Evolutionary conservation across 345 rosid species (phyloP).

Genomic region (Lenwebbia sp.): DNA sequence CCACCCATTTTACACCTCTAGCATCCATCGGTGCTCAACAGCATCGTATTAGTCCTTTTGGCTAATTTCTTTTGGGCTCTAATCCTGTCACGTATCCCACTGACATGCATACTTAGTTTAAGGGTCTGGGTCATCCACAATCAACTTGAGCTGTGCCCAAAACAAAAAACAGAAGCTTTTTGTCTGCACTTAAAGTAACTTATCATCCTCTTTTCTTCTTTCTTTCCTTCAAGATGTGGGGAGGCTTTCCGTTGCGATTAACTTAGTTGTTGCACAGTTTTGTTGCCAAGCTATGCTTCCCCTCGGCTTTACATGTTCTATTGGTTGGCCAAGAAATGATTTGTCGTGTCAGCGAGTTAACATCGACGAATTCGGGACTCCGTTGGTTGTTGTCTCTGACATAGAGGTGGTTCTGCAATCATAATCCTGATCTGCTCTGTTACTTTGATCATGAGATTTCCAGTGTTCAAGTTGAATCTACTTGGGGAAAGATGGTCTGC

Average conservation of each 20-base stretch:
- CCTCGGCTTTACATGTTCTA: not conserved
- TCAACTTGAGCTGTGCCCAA: not conserved
- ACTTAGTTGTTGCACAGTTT: not conserved
- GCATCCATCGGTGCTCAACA: no score
- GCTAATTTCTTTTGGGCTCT: constrained; percentile 1
- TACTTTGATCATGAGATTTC: constrained; percentile 7
- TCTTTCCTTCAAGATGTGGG: not conserved
- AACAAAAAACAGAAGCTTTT: constrained; percentile 1
- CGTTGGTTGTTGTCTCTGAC: not conserved
- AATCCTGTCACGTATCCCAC: constrained; percentile 21
- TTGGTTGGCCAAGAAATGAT: not conserved
- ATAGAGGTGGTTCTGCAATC: not conserved
- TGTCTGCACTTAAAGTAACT: constrained; percentile 13
- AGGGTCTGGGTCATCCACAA: constrained; percentile 29
- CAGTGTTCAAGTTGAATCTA: not conserved
- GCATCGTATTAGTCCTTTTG: constrained; percentile 15
- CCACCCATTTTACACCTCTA: no score
- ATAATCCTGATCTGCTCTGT: constrained; percentile 16
- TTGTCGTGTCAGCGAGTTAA: not conserved
- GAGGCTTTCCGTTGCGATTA: not conserved
- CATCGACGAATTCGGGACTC: not conserved
- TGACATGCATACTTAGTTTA: constrained; percentile 35
- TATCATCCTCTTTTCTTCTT: constrained; percentile 1
- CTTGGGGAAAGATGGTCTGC: not conserved
- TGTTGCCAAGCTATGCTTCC: not conserved